phyloP scores from a whole-genome alignment of 2,329 filamentous ascomycete species.

The Calcarisporium arbuscula region DNA sequence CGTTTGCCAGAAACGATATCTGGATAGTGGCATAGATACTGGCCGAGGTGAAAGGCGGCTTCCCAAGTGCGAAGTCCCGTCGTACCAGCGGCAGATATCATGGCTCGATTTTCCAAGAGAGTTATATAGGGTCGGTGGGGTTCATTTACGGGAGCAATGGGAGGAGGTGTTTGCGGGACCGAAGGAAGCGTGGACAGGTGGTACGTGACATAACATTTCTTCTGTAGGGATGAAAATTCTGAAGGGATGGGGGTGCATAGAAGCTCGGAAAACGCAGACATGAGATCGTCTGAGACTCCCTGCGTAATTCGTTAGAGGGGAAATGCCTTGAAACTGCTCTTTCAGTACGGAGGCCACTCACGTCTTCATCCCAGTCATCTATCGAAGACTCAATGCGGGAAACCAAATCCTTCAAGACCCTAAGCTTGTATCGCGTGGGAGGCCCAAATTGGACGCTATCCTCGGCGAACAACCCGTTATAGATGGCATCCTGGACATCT shows the following conservation, averaged over 20 bases:
- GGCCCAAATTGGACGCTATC: conserved; percentile 50
- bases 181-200: conserved; percentile 30
- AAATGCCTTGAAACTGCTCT: neutral
- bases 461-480: conserved; percentile 58
- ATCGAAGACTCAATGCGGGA: conserved; percentile 67
- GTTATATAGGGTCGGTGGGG: conserved; percentile 38
- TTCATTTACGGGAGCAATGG: neutral
- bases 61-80: conserved; percentile 80
- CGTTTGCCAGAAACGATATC: conserved; percentile 44
- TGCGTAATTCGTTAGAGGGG: conserved; percentile 33
- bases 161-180: conserved; percentile 14
- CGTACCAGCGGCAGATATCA: conserved; percentile 65
- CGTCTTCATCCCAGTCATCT: conserved; percentile 78
- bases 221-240: conserved; percentile 60
- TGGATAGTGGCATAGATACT: conserved; percentile 52
- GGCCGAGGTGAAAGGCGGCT: conserved; percentile 66
- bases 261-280: conserved; percentile 59
- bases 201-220: conserved; percentile 72
- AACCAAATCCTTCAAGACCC: conserved; percentile 68
- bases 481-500: conserved; percentile 60
- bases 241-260: conserved; percentile 58
- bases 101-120: conserved; percentile 60
- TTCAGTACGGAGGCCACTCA: conserved; percentile 41
- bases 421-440: conserved; percentile 62
- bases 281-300: conserved; percentile 79